Evolutionary conservation across 768 basidiomycete species (phyloP).

Genomic region (Rhodotorula taiwanensis): DNA sequence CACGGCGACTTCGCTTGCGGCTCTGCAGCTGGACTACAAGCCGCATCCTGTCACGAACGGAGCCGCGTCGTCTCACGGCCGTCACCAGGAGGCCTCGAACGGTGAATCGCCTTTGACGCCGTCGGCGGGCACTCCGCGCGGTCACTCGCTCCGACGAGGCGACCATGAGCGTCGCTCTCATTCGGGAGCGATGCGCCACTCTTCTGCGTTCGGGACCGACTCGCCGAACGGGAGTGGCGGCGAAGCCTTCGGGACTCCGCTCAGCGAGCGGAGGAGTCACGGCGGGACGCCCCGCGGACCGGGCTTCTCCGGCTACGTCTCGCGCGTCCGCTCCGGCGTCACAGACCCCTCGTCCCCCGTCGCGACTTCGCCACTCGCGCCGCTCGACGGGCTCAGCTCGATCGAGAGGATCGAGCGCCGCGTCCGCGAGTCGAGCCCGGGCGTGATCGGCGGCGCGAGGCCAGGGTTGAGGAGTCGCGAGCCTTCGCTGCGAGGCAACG

Average conservation of each 20-base stretch:
- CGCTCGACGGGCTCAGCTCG: not conserved
- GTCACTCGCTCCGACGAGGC: not conserved
- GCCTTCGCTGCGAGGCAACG: not conserved
- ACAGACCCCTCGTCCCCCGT: not conserved
- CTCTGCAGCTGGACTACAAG: slow-evolving; percentile 37
- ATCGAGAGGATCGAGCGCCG: slow-evolving; percentile 3
- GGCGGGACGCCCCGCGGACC: slow-evolving; percentile 1
- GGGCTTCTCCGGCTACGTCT: slow-evolving; percentile 16
- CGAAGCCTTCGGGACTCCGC: not conserved
- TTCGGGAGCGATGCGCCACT: not conserved
- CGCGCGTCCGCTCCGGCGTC: slow-evolving; percentile 11
- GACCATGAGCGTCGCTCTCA: not conserved
- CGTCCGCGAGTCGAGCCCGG: slow-evolving; percentile 5
- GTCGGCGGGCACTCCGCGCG: not conserved
- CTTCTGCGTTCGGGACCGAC: slow-evolving; percentile 7
- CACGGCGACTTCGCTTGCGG: slow-evolving; percentile 8
- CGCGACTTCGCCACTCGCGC: no score
- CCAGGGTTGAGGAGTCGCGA: not conserved
- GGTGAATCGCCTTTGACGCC: slow-evolving; percentile 7
- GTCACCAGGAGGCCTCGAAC: not conserved
- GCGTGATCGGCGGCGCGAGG: not conserved
- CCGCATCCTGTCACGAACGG: slow-evolving; percentile 30
- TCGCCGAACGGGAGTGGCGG: slow-evolving; percentile 5
- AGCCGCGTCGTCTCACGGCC: not conserved
- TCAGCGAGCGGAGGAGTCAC: not conserved